Conservation (phyloP, 2,329 filamentous ascomycete genomes). For the Xylariaceae sp. region DNA sequence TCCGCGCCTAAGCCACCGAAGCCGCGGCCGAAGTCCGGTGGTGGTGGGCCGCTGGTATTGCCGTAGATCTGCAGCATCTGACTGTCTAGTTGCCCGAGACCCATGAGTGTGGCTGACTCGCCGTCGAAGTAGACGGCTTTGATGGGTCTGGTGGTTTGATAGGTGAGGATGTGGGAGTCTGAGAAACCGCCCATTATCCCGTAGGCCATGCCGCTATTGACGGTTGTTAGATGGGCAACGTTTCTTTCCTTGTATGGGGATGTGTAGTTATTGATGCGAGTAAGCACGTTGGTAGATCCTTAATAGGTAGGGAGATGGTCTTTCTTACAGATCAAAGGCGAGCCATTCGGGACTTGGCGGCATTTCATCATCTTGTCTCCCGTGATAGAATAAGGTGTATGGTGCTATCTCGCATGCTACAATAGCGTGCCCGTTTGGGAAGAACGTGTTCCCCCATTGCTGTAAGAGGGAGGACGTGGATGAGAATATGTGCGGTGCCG, state of each 20-base stretch:
- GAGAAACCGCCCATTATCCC: constrained; percentile 47
- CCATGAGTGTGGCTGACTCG: constrained; percentile 47
- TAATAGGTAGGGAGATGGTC: background rate
- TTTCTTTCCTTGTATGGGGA: background rate
- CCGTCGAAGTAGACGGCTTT: constrained; percentile 51
- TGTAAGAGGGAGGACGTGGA: constrained; percentile 45
- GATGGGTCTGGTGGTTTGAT: constrained; percentile 42
- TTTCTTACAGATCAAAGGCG: constrained; percentile 44
- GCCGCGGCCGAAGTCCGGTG: constrained; percentile 2
- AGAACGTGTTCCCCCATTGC: constrained; percentile 51
- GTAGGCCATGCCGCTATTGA: constrained; percentile 35
- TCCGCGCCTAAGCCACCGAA: constrained; percentile 42
- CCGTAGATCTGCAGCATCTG: constrained; percentile 52
- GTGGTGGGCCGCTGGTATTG: constrained; percentile 38
- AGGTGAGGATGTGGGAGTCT: constrained; percentile 46
- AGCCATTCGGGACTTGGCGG: constrained; percentile 51
- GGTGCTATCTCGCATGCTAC: constrained; percentile 44
- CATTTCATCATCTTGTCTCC: constrained; percentile 38
- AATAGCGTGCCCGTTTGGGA: constrained; percentile 48
- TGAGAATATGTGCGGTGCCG: constrained; percentile 47
- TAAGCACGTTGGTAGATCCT: background rate
- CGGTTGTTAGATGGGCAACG: background rate
- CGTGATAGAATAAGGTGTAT: constrained; percentile 50
- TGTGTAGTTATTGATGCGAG: background rate
- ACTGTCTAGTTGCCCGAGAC: constrained; percentile 43